Evolutionary conservation across 2,329 filamentous ascomycete species (phyloP).

Genomic region (Epichloe gansuensis): DNA sequence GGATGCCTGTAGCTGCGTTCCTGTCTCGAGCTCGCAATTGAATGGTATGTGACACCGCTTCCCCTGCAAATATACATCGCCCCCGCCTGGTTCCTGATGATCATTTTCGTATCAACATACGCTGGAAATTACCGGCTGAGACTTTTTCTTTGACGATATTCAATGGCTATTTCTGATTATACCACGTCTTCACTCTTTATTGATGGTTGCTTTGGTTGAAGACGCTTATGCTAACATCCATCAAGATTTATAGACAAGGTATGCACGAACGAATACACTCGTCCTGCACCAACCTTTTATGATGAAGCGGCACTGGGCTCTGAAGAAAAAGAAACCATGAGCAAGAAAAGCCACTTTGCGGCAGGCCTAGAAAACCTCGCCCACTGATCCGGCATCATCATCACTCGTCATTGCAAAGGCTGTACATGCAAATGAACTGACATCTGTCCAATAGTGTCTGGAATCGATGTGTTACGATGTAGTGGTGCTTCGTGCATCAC

Average conservation of each 20-base stretch:
- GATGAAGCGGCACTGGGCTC: slow-evolving; percentile 98
- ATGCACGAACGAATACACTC: slow-evolving; percentile 14
- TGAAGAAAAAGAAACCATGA: slow-evolving; percentile 60
- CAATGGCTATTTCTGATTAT: slow-evolving; percentile 76
- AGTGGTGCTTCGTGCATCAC: not conserved
- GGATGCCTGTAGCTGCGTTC: not conserved
- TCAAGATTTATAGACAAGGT: slow-evolving; percentile 21
- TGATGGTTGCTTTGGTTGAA: slow-evolving; percentile 3
- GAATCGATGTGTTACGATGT: no score
- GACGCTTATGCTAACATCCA: slow-evolving; percentile 19
- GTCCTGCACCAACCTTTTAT: slow-evolving; percentile 29
- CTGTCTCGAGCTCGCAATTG: not conserved
- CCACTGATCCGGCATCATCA: slow-evolving; percentile 56
- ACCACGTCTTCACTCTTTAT: slow-evolving; percentile 6
- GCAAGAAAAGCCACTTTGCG: slow-evolving; percentile 78
- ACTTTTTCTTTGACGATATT: slow-evolving; percentile 62
- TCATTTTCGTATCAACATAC: slow-evolving; percentile 55
- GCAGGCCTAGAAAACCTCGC: slow-evolving; percentile 99
- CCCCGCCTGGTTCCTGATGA: slow-evolving; percentile 34
- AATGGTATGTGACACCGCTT: not conserved
- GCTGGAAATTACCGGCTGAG: slow-evolving; percentile 97
- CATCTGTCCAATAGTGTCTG: not conserved
- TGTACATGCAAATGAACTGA: not conserved
- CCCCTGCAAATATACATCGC: not conserved
- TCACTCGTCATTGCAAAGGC: not conserved